These are phyloP conservation scores for Backusella circina DNA, from an alignment of 192 early-diverging fungal genomes.

Conservation along the genomic window DNA sequence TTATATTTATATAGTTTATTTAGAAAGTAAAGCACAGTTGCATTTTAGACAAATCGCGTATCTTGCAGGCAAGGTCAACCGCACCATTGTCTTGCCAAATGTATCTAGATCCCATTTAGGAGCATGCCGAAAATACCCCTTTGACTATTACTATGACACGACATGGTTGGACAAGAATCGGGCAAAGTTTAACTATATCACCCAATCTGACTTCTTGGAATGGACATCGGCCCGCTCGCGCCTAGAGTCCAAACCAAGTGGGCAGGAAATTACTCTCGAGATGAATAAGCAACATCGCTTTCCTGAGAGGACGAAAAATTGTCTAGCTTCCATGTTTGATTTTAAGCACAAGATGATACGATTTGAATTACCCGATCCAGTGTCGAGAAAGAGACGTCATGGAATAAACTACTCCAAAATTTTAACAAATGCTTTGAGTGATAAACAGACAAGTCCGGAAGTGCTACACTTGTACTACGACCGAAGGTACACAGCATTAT, in stretches of 20 bases:
- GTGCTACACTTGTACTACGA: constrained; percentile 33
- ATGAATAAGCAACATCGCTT: not conserved
- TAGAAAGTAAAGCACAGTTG: constrained; percentile 40
- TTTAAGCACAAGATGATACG: constrained; percentile 3
- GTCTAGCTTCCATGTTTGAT: constrained; percentile 18
- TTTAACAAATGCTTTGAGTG: not conserved
- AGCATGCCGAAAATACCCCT: constrained; percentile 25
- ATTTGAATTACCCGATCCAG: not conserved
- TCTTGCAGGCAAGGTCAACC: constrained; percentile 22
- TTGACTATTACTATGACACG: constrained; percentile 33
- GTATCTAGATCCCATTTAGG: constrained; percentile 36
- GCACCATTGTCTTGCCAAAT: constrained; percentile 39
- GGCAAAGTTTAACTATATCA: constrained; percentile 25
- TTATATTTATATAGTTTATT: not conserved
- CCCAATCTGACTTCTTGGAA: constrained; percentile 15
- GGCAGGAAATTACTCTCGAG: constrained; percentile 20
- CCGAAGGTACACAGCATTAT: constrained; percentile 11
- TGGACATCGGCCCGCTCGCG: constrained; percentile 18
- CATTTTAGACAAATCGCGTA: constrained; percentile 37
- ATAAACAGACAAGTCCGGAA: not conserved
- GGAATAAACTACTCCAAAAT: not conserved
- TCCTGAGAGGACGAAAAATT: constrained; percentile 5
- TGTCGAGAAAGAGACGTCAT: not conserved
- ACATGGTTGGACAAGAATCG: constrained; percentile 28
- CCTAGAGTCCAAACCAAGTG: constrained; percentile 5